A percentile compares a stretch with the other conserved stretches of the same genome.
These are phyloP conservation scores for Monascus ruber DNA, from an alignment of 2,329 filamentous ascomycete species.

Conservation along the genomic window DNA sequence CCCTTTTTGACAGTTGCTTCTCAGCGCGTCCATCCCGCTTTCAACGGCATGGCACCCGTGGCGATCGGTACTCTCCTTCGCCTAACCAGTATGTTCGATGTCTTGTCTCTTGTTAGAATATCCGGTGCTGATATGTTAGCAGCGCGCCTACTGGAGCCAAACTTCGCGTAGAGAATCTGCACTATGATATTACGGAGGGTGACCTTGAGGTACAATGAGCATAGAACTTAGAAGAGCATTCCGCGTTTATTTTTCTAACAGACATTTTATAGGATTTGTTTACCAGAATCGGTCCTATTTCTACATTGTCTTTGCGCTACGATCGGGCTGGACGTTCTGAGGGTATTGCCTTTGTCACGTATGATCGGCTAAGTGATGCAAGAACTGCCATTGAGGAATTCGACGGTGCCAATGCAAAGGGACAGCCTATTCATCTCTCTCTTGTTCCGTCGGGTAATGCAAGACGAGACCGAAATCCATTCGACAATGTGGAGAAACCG, in stretches of 20 bases:
- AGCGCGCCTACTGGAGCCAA: conserved; percentile 53
- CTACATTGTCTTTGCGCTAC: conserved; percentile 61
- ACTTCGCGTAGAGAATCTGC: conserved; percentile 76
- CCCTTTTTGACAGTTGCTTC: conserved; percentile 10
- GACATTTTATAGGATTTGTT: conserved; percentile 59
- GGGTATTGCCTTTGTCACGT: conserved; percentile 74
- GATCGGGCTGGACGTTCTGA: conserved; percentile 83
- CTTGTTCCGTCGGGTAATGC: conserved; percentile 44
- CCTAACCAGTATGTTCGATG: conserved; percentile 22
- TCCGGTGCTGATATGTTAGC: conserved; percentile 9
- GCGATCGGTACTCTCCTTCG: conserved; percentile 24
- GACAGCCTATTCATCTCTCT: conserved; percentile 67
- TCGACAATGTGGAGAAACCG: conserved; percentile 40
- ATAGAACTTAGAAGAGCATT: not conserved
- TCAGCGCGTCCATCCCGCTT: conserved; percentile 33
- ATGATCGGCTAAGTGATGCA: conserved; percentile 60
- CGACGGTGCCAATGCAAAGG: conserved; percentile 82
- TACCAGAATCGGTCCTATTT: conserved; percentile 60
- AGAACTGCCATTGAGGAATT: conserved; percentile 65
- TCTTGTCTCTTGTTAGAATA: not conserved
- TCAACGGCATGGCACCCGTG: conserved; percentile 25
- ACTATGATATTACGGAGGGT: conserved; percentile 79
- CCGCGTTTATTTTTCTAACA: not conserved
- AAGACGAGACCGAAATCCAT: conserved; percentile 31
- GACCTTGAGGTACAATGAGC: conserved; percentile 59